Percentiles rank a stretch among this genome's conserved stretches.
phyloP scores from a whole-genome alignment of 495 filamentous ascomycete species.

The Platismatia glauca region DNA sequence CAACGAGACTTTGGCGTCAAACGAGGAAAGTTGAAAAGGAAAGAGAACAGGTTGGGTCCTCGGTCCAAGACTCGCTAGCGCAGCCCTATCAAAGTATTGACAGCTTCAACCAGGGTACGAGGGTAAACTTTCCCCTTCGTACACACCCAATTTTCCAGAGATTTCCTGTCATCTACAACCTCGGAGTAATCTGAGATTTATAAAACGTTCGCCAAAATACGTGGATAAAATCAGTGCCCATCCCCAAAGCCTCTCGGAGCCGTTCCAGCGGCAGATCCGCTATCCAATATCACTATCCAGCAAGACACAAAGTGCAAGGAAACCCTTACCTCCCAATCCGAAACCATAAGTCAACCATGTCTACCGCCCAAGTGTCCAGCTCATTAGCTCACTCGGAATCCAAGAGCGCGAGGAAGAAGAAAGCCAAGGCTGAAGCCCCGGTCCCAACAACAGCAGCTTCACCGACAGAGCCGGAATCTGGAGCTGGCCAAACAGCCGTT shows the following conservation, averaged over 20 bases:
- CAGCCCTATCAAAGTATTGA: background rate
- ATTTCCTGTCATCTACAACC: background rate
- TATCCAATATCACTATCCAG: background rate
- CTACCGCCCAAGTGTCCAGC: conserved; percentile 15
- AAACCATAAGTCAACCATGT: conserved; percentile 8
- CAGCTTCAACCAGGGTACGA: background rate
- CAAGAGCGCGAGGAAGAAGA: conserved; percentile 38
- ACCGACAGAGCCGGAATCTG: conserved; percentile 20
- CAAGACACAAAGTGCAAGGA: background rate
- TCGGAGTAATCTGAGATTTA: background rate
- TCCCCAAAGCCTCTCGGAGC: no score
- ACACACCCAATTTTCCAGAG: background rate
- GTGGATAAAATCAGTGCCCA: background rate
- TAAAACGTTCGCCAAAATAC: background rate
- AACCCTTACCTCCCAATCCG: background rate
- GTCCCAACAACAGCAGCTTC: conserved; percentile 19
- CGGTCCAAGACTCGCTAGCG: background rate
- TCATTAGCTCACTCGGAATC: conserved; percentile 27
- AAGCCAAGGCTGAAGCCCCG: conserved; percentile 28
- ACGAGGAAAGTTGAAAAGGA: background rate
- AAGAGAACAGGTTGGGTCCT: background rate
- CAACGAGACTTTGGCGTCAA: background rate
- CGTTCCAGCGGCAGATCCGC: background rate
- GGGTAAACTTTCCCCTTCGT: background rate
- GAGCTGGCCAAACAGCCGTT: conserved; percentile 18